phyloP scores from a whole-genome alignment of 2,329 filamentous ascomycete genomes.

The Tricladium varicosporioides region DNA sequence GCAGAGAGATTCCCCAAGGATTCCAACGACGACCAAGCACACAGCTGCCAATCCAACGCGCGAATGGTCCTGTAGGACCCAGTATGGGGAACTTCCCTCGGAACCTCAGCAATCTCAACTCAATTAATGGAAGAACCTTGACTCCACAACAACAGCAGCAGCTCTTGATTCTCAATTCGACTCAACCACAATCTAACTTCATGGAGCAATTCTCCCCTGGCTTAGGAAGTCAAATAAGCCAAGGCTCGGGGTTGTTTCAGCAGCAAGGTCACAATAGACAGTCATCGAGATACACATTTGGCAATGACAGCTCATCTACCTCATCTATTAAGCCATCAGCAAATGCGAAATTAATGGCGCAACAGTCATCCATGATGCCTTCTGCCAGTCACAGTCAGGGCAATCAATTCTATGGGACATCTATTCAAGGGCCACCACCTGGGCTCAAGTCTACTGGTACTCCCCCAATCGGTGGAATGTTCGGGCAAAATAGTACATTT shows the following conservation, averaged over 20 bases:
- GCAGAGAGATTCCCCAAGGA: conserved; percentile 45
- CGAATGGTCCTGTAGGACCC: conserved; percentile 52
- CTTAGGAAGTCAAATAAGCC: conserved; percentile 46
- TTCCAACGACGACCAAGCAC: conserved; percentile 64
- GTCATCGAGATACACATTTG: conserved; percentile 84
- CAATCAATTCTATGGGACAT: conserved; percentile 76
- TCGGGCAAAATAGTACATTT: conserved; percentile 84
- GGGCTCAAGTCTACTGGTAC: conserved; percentile 94
- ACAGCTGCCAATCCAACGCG: conserved; percentile 75
- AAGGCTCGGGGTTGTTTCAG: conserved; percentile 51
- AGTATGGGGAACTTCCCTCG: conserved; percentile 48
- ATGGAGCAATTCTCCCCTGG: conserved; percentile 59
- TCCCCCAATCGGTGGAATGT: conserved; percentile 84
- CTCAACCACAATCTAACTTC: conserved; percentile 41
- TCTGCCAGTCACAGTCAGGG: conserved; percentile 48
- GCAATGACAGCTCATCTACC: conserved; percentile 67
- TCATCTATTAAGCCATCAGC: conserved; percentile 70
- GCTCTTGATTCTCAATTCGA: conserved; percentile 55
- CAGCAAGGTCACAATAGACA: conserved; percentile 74
- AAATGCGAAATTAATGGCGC: conserved; percentile 77
- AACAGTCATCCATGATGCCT: conserved; percentile 87
- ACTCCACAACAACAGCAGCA: conserved; percentile 79
- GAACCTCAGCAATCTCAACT: conserved; percentile 49
- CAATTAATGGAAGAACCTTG: conserved; percentile 68
- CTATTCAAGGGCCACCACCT: conserved; percentile 89